Percentiles rank a stretch among this genome's conserved stretches.
phyloP scores from a whole-genome alignment of 1,284 basidiomycete genomes.

The Wolfiporia cocos region DNA sequence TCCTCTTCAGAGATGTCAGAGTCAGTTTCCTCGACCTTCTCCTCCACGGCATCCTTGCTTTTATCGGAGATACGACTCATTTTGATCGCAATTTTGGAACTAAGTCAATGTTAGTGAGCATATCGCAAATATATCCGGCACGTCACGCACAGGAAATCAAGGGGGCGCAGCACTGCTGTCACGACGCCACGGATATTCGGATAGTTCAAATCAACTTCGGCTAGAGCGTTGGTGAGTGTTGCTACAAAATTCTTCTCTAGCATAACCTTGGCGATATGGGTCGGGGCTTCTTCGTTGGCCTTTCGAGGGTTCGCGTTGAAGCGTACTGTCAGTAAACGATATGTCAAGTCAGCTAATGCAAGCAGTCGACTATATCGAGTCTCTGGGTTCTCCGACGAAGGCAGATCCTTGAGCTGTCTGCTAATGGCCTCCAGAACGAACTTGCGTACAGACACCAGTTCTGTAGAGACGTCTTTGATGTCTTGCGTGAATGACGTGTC shows the following conservation, averaged over 20 bases:
- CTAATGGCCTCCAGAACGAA: conserved; percentile 87
- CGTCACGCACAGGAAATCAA: conserved; percentile 79
- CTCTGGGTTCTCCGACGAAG: conserved; percentile 63
- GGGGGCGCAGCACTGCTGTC: conserved; percentile 79
- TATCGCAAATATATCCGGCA: neutral
- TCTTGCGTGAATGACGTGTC: conserved; percentile 68
- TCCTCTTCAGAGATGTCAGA: conserved; percentile 60
- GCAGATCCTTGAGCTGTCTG: conserved; percentile 81
- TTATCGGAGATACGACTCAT: conserved; percentile 84
- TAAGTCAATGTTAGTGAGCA: conserved; percentile 25
- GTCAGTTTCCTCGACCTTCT: conserved; percentile 49
- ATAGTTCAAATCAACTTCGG: conserved; percentile 95
- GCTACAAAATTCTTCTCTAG: conserved; percentile 96
- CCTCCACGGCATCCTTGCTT: conserved; percentile 49
- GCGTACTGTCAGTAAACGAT: conserved; percentile 81
- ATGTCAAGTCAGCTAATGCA: conserved; percentile 84
- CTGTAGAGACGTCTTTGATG: conserved; percentile 70
- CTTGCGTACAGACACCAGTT: conserved; percentile 84
- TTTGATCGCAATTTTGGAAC: conserved; percentile 94
- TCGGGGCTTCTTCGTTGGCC: conserved; percentile 73
- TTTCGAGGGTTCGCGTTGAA: conserved; percentile 56
- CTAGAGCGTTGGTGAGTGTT: conserved; percentile 82
- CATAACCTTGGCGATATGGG: conserved; percentile 97
- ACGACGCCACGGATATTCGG: conserved; percentile 87
- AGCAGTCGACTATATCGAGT: conserved; percentile 85